These are phyloP conservation scores for Silene coronaria DNA, from an alignment of 179 eudicot genomes.

Conservation along the genomic window DNA sequence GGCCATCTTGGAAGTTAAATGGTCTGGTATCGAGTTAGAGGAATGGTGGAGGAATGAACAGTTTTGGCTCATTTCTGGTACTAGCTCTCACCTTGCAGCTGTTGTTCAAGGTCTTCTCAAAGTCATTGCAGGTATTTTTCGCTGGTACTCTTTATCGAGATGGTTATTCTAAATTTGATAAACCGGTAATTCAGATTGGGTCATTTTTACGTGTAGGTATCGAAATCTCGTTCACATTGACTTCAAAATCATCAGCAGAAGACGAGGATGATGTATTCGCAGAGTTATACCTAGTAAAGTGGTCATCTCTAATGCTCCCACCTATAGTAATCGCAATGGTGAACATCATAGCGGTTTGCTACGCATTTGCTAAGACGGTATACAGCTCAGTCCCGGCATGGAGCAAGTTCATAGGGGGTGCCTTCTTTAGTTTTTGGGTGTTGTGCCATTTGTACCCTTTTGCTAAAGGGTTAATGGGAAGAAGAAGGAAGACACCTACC, in stretches of 20 bases:
- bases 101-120: constrained; percentile 78
- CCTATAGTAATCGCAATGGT: constrained; percentile 82
- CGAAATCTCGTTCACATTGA: constrained; percentile 78
- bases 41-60: constrained; percentile 97
- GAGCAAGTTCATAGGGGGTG: constrained; percentile 74
- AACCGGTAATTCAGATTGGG: too few relatives aligned
- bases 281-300: constrained; percentile 70
- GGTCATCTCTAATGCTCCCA: constrained; percentile 84
- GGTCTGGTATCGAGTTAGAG: constrained; percentile 77
- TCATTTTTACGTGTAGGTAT: constrained; percentile 33
- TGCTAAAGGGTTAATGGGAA: constrained; percentile 88
- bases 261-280: constrained; percentile 65
- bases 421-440: constrained; percentile 84
- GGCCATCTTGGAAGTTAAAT: constrained; percentile 71
- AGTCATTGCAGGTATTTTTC: constrained; percentile 60
- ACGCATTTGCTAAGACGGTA: constrained; percentile 51
- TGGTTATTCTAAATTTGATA: too few relatives aligned
- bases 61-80: constrained; percentile 84
- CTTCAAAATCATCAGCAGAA: constrained; percentile 62
- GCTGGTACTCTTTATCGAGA: background rate
- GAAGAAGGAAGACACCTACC: constrained; percentile 78
- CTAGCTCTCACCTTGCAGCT: constrained; percentile 77
- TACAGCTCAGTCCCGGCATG: constrained; percentile 46
- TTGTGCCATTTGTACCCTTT: constrained; percentile 79
- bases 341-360: constrained; percentile 52